A percentile compares a stretch with the other conserved stretches of the same genome.
Conservation (phyloP, 257 asterid species). For the Apocynum venetum region DNA sequence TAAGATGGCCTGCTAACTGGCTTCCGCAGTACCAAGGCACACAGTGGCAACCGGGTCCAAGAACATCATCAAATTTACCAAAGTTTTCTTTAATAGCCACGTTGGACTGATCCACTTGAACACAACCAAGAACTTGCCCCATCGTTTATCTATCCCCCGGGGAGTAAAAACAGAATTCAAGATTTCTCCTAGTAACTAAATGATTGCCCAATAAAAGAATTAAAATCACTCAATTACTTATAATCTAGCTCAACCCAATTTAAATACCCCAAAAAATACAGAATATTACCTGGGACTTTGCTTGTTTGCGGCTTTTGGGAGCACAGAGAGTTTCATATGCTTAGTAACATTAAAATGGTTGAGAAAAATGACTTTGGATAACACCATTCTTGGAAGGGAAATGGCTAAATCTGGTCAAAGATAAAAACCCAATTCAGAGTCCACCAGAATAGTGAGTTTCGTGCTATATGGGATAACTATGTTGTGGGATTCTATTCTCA, state of each 20-base stretch:
- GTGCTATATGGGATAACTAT: background rate
- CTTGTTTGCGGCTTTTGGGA: no score
- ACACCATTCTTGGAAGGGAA: no score
- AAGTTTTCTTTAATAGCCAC: conserved; percentile 24
- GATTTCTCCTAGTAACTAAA: background rate
- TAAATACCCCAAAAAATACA: no score
- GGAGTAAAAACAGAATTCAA: background rate
- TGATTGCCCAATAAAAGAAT: no score
- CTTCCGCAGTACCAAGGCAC: conserved; percentile 33
- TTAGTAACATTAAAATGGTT: no score
- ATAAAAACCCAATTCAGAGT: background rate
- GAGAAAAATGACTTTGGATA: background rate
- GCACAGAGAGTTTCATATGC: background rate
- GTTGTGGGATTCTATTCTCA: no score
- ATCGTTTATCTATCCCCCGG: conserved; percentile 1
- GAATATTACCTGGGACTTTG: background rate
- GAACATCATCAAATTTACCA: conserved; percentile 24
- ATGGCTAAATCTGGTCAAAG: background rate
- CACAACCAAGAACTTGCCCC: conserved; percentile 33
- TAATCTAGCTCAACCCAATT: no score
- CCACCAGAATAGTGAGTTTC: background rate
- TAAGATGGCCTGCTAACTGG: conserved; percentile 23
- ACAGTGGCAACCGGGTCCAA: conserved; percentile 30
- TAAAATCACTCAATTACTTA: background rate
- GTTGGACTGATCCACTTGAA: conserved; percentile 31